Conservation (phyloP, 2,329 filamentous ascomycete species). For the Coniella lustricola region DNA sequence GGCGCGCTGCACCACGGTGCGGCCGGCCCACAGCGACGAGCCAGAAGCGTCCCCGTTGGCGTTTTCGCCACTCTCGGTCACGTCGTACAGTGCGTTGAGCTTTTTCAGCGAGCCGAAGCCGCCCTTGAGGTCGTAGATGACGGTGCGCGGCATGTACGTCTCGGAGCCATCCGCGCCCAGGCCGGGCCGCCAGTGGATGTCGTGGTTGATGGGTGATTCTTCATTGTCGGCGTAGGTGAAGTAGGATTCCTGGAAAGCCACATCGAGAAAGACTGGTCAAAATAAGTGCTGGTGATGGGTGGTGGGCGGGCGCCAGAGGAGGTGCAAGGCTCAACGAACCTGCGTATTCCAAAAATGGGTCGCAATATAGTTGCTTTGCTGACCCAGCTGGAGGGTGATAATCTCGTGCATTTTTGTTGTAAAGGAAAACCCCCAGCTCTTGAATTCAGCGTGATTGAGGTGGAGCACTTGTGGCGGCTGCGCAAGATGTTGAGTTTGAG, state of each 20-base stretch:
- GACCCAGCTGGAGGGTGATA: conserved; percentile 85
- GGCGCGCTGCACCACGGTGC: conserved; percentile 61
- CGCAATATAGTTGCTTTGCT: conserved; percentile 85
- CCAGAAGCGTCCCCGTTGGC: conserved; percentile 12
- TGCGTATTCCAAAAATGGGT: conserved; percentile 98
- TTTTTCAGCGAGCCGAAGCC: conserved; percentile 84
- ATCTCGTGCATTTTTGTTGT: conserved; percentile 74
- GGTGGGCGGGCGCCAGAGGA: not conserved
- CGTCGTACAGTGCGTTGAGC: conserved; percentile 81
- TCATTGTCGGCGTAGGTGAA: conserved; percentile 75
- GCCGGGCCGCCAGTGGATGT: conserved; percentile 82
- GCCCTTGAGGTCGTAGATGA: conserved; percentile 93
- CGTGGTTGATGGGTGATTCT: conserved; percentile 66
- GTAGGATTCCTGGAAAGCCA: conserved; percentile 71
- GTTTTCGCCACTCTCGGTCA: conserved; percentile 27
- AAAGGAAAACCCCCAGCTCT: no score
- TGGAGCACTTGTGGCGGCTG: no score
- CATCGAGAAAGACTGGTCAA: no score
- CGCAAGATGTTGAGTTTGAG: no score
- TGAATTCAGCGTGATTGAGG: no score
- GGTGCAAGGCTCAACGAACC: conserved; percentile 37
- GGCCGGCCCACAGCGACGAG: conserved; percentile 42
- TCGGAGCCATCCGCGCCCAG: conserved; percentile 77
- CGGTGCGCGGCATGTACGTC: conserved; percentile 82
- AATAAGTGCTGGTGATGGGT: not conserved